Base-by-base conservation (phyloP, 129 eudicot species). In the Arctium lappa region DNA sequence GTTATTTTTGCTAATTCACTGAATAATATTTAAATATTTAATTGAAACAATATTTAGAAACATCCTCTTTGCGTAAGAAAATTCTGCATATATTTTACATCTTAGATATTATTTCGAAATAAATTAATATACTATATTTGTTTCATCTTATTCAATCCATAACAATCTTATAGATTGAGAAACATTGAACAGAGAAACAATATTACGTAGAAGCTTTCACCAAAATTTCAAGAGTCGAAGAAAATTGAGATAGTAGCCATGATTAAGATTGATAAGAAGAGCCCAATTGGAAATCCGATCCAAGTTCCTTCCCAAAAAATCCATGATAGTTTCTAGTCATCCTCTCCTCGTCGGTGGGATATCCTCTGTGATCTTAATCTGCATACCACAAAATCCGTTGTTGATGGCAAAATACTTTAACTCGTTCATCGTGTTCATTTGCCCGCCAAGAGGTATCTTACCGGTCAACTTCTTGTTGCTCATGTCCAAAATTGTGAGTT, bases 381-480 rank as follows among this genome's bases (percentile, higher is more conserved):
- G 89, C 46, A 40, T 30, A 15, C 89, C 89, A 22, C 89, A 86
- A 1, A 86, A 73, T 13, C 88, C 86, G 13, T 78, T 86, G 37
- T 86, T 86, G 74, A 78, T 86, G 5, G 81, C 89, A 78, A 40
- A 86, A 8, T 5, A 78, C 6, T 13, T 72, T 6, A 75, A 82
- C 3, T 77, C 80, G 78, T 74, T 50, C 81, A 86, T 78, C 22
- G 73, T 82, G 63, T 86, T 78, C 89, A 86, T 86, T 50, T 86
- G 89, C n/a, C 73, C 50, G 68, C 89, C 86, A 0, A 2, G 65
- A 0, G 83, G 89, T 15, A 82, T 86, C 40, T 53, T 72, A 33
- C 84, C 89, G 29, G 73, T 32, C 5, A 83, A 74, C 74, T 73
- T 83, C 79, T 88, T 88, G 87, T 82, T 82, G 82, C 69, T 82